A percentile compares a stretch with the other conserved stretches of the same genome.
These are phyloP conservation scores for Candida palmyrensis DNA, from an alignment of 805 yeast genomes.

Conservation along the genomic window DNA sequence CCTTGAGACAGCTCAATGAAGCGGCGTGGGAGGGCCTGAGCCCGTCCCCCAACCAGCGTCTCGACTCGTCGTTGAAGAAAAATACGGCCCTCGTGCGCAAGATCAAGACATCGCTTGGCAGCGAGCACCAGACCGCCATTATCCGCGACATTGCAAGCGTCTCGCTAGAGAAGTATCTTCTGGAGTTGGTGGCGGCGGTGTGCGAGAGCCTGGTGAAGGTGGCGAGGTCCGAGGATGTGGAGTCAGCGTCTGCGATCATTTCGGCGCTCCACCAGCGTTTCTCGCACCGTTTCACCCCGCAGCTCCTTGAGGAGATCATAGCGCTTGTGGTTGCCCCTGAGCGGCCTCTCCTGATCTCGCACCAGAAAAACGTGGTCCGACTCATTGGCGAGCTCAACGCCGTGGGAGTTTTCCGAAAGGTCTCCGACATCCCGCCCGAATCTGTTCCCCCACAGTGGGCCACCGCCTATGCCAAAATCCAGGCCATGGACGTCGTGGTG, in stretches of 20 bases:
- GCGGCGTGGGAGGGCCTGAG: conserved; percentile 43
- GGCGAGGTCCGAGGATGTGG: conserved; percentile 51
- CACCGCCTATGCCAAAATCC: conserved; percentile 21
- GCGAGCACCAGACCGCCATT: conserved; percentile 43
- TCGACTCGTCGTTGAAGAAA: conserved; percentile 77
- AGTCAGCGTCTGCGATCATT: conserved; percentile 60
- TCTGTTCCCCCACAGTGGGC: conserved; percentile 42
- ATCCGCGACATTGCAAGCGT: conserved; percentile 58
- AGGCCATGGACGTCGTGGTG: conserved; percentile 10
- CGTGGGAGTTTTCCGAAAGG: conserved; percentile 49
- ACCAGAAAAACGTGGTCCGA: conserved; percentile 34
- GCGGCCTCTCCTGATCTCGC: conserved; percentile 7
- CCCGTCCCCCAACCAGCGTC: conserved; percentile 19
- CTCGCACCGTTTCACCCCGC: conserved; percentile 45
- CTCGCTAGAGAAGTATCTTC: conserved; percentile 67
- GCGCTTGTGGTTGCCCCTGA: too few relatives aligned
- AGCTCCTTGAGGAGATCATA: too few relatives aligned
- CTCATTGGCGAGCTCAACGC: conserved; percentile 54
- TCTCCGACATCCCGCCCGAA: conserved; percentile 34
- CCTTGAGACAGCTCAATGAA: conserved; percentile 34
- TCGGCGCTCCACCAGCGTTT: conserved; percentile 79
- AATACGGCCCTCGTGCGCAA: conserved; percentile 77
- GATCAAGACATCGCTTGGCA: conserved; percentile 50
- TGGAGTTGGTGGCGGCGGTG: conserved; percentile 61
- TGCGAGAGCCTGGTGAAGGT: conserved; percentile 57